Conservation (phyloP, 306 rosid genomes). For the Quercus ilex region DNA sequence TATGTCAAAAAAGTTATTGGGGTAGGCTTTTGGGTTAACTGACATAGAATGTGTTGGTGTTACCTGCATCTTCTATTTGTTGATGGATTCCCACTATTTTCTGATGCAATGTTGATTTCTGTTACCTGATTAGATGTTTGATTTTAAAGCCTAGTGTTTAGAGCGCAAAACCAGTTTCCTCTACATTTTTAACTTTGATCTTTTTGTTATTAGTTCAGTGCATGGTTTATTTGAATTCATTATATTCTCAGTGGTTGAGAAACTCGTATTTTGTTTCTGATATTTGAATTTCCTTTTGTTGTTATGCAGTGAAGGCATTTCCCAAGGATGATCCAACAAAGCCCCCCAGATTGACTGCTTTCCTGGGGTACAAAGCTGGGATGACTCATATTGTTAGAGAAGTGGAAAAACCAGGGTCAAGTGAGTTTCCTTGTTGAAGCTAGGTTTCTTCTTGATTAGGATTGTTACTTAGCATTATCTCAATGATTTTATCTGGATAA, state of each 20-base stretch:
- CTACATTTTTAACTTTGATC: no score
- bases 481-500: no score
- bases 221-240: neutral
- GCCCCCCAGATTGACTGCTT: slow-evolving; percentile 70
- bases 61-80: no score
- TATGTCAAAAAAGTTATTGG: no score
- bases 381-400: slow-evolving; percentile 87
- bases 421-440: slow-evolving; percentile 34
- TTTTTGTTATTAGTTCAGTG: neutral
- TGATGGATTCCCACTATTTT: neutral
- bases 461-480: neutral
- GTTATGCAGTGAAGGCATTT: slow-evolving; percentile 68
- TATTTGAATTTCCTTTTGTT: neutral
- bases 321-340: slow-evolving; percentile 61
- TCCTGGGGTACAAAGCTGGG: slow-evolving; percentile 79
- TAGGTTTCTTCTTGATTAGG: neutral
- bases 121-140: neutral
- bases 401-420: slow-evolving; percentile 85
- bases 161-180: neutral
- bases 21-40: no score
- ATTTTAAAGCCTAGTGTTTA: neutral
- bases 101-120: neutral
- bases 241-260: neutral
- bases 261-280: neutral
- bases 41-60: no score